A percentile compares a stretch with the other conserved stretches of the same genome.
Evolutionary conservation across 2,329 filamentous ascomycete genomes (phyloP).

Genomic region (Aspergillus bombycis): DNA sequence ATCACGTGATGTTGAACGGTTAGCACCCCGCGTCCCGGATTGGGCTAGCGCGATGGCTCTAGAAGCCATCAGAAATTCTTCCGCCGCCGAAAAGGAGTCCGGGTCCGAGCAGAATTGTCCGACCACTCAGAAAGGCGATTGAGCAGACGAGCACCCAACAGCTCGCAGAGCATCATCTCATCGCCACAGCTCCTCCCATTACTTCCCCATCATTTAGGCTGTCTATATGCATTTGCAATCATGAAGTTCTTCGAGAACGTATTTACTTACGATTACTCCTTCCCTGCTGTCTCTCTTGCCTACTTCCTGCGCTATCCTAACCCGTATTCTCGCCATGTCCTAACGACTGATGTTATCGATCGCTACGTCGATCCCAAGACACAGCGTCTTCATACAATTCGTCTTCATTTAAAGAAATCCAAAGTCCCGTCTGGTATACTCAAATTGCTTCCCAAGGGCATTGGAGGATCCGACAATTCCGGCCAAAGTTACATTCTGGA

Average conservation of each 20-base stretch:
- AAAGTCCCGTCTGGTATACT: constrained; percentile 64
- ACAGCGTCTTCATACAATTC: constrained; percentile 62
- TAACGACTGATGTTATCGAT: constrained; percentile 68
- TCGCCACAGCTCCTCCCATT: constrained; percentile 12
- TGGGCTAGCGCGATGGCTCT: constrained; percentile 19
- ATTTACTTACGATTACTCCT: constrained; percentile 67
- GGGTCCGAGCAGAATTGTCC: constrained; percentile 17
- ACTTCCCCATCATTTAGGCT: constrained; percentile 2
- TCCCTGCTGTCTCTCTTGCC: constrained; percentile 67
- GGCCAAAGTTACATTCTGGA: constrained; percentile 67
- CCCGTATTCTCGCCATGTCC: constrained; percentile 66
- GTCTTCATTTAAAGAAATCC: constrained; percentile 65
- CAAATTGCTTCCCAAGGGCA: constrained; percentile 62
- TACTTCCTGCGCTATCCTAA: constrained; percentile 72
- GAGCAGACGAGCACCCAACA: constrained; percentile 23
- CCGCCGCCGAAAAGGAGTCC: constrained; percentile 12
- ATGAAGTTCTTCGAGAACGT: constrained; percentile 59
- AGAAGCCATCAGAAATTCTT: constrained; percentile 27
- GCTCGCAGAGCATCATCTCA: constrained; percentile 6
- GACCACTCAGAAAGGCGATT: constrained; percentile 20
- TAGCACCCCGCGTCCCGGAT: constrained; percentile 25
- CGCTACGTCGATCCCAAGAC: constrained; percentile 63
- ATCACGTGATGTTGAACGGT: constrained; percentile 16
- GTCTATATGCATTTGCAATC: constrained; percentile 32
- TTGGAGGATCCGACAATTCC: constrained; percentile 60